Conservation (phyloP, 345 rosid genomes). For the Sonneratia caseolaris region DNA sequence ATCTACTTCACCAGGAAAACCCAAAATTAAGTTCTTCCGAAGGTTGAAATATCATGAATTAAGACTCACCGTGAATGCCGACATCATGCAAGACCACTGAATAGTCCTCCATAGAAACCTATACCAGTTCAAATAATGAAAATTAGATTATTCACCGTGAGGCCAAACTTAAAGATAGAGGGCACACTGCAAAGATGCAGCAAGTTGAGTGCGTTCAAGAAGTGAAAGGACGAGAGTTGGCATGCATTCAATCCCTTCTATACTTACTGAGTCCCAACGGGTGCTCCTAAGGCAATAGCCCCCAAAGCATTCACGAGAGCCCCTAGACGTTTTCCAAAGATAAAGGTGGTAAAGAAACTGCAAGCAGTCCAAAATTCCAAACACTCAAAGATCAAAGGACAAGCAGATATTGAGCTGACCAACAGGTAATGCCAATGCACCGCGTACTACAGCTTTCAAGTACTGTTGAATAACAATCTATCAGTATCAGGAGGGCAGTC, state of each 20-base stretch:
- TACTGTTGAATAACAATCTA: conserved; percentile 32
- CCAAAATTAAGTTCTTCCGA: not conserved
- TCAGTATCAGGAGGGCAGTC: not conserved
- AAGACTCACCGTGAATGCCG: conserved; percentile 59
- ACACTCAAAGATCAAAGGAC: not conserved
- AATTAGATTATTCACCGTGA: conserved; percentile 4
- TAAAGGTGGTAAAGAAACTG: not conserved
- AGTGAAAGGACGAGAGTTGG: not conserved
- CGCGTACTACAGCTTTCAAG: conserved; percentile 45
- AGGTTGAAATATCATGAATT: not conserved
- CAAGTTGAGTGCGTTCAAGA: conserved; percentile 12
- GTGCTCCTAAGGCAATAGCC: conserved; percentile 80
- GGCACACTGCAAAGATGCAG: not conserved
- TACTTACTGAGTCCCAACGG: conserved; percentile 65
- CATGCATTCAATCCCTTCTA: not conserved
- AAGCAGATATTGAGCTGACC: conserved; percentile 38
- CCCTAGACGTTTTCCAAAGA: conserved; percentile 28
- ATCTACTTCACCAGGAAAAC: not conserved
- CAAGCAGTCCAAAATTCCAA: not conserved
- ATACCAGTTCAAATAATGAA: conserved; percentile 14
- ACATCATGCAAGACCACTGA: conserved; percentile 73
- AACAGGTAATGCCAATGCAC: conserved; percentile 47
- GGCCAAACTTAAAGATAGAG: conserved; percentile 8
- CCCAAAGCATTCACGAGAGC: conserved; percentile 65
- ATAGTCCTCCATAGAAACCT: conserved; percentile 55